Percentiles rank a stretch among this genome's conserved stretches.
These are phyloP conservation scores for Tolypocladium tropicale DNA, from an alignment of 2,329 filamentous ascomycete species.

Conservation along the genomic window DNA sequence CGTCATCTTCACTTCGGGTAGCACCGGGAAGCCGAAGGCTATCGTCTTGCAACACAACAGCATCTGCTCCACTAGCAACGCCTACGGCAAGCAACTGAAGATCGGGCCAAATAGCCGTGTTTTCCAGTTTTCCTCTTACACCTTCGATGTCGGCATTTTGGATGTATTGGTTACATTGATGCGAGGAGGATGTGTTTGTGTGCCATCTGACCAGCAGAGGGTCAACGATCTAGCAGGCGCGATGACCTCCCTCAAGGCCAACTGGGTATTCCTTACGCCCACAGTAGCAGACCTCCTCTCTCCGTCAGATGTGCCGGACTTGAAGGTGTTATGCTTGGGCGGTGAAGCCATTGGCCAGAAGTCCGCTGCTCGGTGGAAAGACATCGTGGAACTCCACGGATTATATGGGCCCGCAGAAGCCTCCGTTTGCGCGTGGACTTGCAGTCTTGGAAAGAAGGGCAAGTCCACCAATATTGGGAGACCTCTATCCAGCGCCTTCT, in stretches of 20 bases:
- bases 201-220: constrained; percentile 7
- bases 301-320: not conserved
- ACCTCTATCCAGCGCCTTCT: constrained; percentile 3
- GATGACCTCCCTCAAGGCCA: not conserved
- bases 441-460: not conserved
- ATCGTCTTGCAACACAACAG: constrained; percentile 1
- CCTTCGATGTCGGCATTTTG: constrained; percentile 8
- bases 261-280: constrained; percentile 1
- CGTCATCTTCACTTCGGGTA: constrained; percentile 41
- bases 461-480: not conserved
- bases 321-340: not conserved
- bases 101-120: constrained; percentile 4
- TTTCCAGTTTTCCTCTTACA: constrained; percentile 10
- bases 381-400: not conserved
- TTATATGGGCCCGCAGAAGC: not conserved
- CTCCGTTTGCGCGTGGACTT: not conserved
- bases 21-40: constrained; percentile 42
- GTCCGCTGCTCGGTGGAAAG: not conserved
- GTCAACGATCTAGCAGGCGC: constrained; percentile 6
- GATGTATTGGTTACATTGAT: constrained; percentile 8
- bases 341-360: not conserved
- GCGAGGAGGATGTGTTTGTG: constrained; percentile 8
- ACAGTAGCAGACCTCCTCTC: constrained; percentile 6
- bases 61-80: constrained; percentile 2
- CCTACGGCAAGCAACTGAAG: not conserved